A percentile compares a stretch with the other conserved stretches of the same genome.
Evolutionary conservation across 768 basidiomycete genomes (phyloP).

Genomic region (Phylloporus sp.): DNA sequence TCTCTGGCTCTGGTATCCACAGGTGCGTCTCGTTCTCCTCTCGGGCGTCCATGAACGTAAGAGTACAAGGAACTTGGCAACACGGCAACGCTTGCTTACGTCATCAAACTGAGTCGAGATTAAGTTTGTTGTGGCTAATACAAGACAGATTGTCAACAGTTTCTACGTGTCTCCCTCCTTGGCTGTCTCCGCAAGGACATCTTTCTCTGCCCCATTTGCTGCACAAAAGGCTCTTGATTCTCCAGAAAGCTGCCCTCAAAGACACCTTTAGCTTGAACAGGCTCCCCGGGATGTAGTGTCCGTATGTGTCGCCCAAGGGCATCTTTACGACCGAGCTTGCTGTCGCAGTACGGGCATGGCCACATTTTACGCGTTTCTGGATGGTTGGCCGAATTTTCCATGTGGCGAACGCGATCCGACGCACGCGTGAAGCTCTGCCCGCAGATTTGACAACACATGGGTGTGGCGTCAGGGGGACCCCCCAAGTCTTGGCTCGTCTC

Average conservation of each 20-base stretch:
- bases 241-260: neutral
- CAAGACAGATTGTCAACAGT: neutral
- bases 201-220: constrained; percentile 8
- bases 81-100: constrained; percentile 8
- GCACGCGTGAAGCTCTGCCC: constrained; percentile 16
- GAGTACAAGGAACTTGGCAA: neutral
- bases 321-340: constrained; percentile 21
- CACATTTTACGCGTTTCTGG: constrained; percentile 25
- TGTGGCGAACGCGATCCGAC: constrained; percentile 21
- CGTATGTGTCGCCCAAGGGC: constrained; percentile 24
- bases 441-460: constrained; percentile 13
- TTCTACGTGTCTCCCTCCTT: constrained; percentile 6
- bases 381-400: constrained; percentile 20
- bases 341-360: constrained; percentile 22
- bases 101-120: constrained; percentile 6
- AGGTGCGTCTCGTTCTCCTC: constrained; percentile 20
- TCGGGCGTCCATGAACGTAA: constrained; percentile 16
- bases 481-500: neutral
- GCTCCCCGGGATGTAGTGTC: constrained; percentile 10
- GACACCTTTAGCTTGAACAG: neutral
- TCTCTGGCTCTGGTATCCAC: constrained; percentile 32
- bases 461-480: neutral
- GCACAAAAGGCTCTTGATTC: neutral
- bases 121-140: no score
- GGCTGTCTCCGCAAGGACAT: neutral